Conservation (phyloP, 1,284 basidiomycete species). For the Sanguinoderma infundibulare region DNA sequence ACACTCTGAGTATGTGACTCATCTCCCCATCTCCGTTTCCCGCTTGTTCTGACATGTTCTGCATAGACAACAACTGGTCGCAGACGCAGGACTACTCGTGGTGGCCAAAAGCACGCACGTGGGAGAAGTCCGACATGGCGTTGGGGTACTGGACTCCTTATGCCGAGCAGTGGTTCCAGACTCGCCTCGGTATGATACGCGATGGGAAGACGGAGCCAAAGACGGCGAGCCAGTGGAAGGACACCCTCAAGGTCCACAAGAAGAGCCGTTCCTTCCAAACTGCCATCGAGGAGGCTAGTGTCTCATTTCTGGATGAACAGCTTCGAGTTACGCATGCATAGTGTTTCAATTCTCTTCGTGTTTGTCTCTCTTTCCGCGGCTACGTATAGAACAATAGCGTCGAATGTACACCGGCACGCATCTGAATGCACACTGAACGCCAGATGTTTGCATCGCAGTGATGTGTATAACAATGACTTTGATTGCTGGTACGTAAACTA, state of each 20-base stretch:
- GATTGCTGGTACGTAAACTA: no score
- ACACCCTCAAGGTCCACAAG: background rate
- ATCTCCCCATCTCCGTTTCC: no score
- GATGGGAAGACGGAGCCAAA: background rate
- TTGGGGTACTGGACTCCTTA: slow-evolving; percentile 30
- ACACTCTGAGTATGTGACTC: background rate
- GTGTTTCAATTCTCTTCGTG: no score
- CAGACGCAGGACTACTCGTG: slow-evolving; percentile 28
- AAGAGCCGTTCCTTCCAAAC: background rate
- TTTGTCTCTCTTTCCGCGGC: no score
- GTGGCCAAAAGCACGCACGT: slow-evolving; percentile 33
- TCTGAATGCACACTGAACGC: no score
- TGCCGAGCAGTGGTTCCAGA: slow-evolving; percentile 27
- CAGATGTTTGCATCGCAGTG: no score
- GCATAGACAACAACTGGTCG: background rate
- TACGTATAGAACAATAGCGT: no score
- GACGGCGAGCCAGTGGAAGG: background rate
- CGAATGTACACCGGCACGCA: no score
- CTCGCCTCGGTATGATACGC: background rate
- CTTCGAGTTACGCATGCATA: background rate
- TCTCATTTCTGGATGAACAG: background rate
- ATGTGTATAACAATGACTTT: no score
- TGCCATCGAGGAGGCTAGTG: background rate
- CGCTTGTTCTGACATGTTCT: no score
- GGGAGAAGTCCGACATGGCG: slow-evolving; percentile 23